Conservation (phyloP, 2,329 filamentous ascomycete genomes). For the Gnomoniopsis sp. region DNA sequence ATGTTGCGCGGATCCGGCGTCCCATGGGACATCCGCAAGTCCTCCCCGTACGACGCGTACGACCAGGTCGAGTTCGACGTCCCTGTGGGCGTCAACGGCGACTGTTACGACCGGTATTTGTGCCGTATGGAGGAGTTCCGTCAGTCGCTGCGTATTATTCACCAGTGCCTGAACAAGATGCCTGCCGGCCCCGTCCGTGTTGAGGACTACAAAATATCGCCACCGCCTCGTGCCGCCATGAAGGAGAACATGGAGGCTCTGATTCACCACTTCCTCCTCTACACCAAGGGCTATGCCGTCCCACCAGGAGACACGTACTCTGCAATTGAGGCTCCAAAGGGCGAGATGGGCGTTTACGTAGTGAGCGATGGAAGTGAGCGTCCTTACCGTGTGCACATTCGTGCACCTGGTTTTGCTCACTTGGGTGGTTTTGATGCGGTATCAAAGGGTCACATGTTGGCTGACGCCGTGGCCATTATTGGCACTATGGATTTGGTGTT, state of each 20-base stretch:
- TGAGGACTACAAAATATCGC: constrained; percentile 98
- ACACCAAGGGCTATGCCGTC: constrained; percentile 97
- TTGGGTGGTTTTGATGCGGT: constrained; percentile 92
- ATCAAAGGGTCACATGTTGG: constrained; percentile 85
- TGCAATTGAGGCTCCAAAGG: constrained; percentile 98
- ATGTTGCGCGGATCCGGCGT: constrained; percentile 97
- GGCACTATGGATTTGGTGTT: constrained; percentile 88
- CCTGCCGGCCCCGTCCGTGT: constrained; percentile 89
- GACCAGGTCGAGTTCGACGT: constrained; percentile 98
- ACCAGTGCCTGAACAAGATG: constrained; percentile 99
- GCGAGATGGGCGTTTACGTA: constrained; percentile 97
- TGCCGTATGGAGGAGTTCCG: constrained; percentile 99
- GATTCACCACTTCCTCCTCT: constrained; percentile 98
- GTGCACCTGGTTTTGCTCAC: constrained; percentile 95
- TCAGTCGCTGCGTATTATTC: constrained; percentile 95
- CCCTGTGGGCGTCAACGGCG: constrained; percentile 91
- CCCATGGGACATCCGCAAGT: constrained; percentile 95
- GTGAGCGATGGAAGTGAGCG: constrained; percentile 95
- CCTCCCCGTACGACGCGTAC: constrained; percentile 95
- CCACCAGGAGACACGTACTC: constrained; percentile 98
- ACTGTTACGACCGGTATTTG: constrained; percentile 98
- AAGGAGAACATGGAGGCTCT: constrained; percentile 99
- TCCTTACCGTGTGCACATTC: constrained; percentile 96
- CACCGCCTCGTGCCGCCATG: constrained; percentile 95
- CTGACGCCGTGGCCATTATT: constrained; percentile 95